Base-by-base conservation (phyloP, 805 yeast genomes). In the Barnettozyma sp. region DNA sequence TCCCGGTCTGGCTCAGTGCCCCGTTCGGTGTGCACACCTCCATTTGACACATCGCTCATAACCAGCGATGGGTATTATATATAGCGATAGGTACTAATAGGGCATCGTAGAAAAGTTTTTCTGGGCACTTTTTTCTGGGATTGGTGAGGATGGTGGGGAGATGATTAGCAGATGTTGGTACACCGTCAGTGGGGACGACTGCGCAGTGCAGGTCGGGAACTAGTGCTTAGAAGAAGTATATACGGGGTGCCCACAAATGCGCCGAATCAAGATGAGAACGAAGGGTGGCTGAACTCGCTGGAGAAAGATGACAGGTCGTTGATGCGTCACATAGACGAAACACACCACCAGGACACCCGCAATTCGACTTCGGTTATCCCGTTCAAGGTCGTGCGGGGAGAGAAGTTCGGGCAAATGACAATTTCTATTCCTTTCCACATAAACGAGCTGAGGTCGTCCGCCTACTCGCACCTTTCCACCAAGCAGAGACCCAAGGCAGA, bases 401-500 rank as follows among this genome's bases (percentile, higher is more conserved):
- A 30, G 11, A 18, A 28, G 13, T 25, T 31, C 22, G 37, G 33
- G 16, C 34, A 28, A 12, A 29, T 42, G 45, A 39, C 30, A n/a
- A 38, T 50, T 6, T 27, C 40, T 7, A 16, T 48, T 2, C 43
- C 43, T 5, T 43, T 43, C 34, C 36, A 39, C 13, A 17, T 35
- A 3, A 37, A 26, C 7, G 27, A 41, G 13, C 10, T 42, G 12
- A 32, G 49, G 31, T 52, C 60, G 14, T 66, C 72, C 4, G 66
- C 66, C 1, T 68, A 58, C 41, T 62, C 71, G 0, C 43, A 50
- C 12, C 25, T 62, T 18, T 41, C 60, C 4, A 30, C 60, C 26
- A 56, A 56, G 39, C 50, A 57, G 48, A 51, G 75, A 50, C 67
- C 76, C 42, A 61, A 66, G 43, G 60, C 71, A 17, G 67, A 64